Evolutionary conservation across 2,329 filamentous ascomycete genomes (phyloP).

Genomic region (Beauveria medogensis): DNA sequence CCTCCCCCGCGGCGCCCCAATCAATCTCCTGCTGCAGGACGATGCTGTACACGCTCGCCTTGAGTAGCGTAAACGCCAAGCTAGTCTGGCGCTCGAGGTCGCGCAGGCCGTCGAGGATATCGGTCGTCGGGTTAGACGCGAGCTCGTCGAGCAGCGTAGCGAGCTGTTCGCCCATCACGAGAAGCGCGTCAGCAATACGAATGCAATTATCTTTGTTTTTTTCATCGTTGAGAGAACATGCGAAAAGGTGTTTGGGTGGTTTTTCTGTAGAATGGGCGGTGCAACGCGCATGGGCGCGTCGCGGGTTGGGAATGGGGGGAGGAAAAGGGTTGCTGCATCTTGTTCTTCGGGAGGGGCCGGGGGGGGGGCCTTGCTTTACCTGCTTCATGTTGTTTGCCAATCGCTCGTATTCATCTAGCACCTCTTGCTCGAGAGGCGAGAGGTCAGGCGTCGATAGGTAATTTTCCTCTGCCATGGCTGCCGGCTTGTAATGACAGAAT

Average conservation of each 20-base stretch:
- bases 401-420: constrained; percentile 86
- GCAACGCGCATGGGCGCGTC: neutral
- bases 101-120: constrained; percentile 77
- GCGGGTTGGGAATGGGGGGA: neutral
- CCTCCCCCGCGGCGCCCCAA: constrained; percentile 49
- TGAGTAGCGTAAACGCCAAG: constrained; percentile 88
- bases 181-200: too few species aligned
- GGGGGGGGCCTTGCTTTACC: constrained; percentile 35
- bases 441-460: constrained; percentile 47
- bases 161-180: constrained; percentile 35
- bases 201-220: too few species aligned
- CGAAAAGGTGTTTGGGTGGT: too few species aligned
- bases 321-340: too few species aligned
- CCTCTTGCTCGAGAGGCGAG: constrained; percentile 80
- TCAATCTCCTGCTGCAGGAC: constrained; percentile 95
- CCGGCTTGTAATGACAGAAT: too few species aligned
- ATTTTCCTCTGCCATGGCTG: constrained; percentile 12
- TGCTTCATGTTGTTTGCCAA: constrained; percentile 86
- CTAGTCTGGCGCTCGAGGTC: constrained; percentile 91
- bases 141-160: constrained; percentile 54
- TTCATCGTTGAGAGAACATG: too few species aligned
- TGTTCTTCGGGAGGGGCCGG: too few species aligned
- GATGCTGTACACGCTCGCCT: constrained; percentile 98
- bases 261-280: too few species aligned
- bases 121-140: constrained; percentile 63